phyloP scores from a whole-genome alignment of 202 grass and related monocot genomes.

The Carex arenaria region DNA sequence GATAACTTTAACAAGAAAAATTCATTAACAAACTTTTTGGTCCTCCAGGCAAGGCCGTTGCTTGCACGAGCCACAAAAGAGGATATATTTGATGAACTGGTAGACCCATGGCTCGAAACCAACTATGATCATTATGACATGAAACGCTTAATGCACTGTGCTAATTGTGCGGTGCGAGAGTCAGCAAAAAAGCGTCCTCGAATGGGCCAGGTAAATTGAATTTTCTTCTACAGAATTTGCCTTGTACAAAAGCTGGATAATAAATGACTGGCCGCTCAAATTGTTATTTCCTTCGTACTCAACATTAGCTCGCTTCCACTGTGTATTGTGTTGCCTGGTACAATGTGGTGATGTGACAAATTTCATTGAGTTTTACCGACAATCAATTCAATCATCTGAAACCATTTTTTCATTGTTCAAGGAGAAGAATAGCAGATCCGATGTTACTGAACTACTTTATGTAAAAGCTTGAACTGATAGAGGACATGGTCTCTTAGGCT shows the following conservation, averaged over 20 bases:
- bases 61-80: conserved; percentile 39
- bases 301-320: not conserved
- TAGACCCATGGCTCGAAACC: conserved; percentile 34
- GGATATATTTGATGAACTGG: conserved; percentile 28
- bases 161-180: conserved; percentile 55
- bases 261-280: not conserved
- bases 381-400: not conserved
- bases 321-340: not conserved
- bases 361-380: not conserved
- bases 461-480: not conserved
- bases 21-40: not conserved
- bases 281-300: not conserved
- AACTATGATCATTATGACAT: conserved; percentile 61
- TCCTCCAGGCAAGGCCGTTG: conserved; percentile 53
- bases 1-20: not conserved
- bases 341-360: not conserved
- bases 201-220: conserved; percentile 26
- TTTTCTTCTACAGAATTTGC: not conserved
- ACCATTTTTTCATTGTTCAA: not conserved
- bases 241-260: not conserved
- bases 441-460: not conserved
- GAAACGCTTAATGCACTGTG: conserved; percentile 58
- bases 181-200: conserved; percentile 30
- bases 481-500: not conserved
- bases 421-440: not conserved